phyloP scores from a whole-genome alignment of 306 rosid genomes.

The Rosa rugosa region DNA sequence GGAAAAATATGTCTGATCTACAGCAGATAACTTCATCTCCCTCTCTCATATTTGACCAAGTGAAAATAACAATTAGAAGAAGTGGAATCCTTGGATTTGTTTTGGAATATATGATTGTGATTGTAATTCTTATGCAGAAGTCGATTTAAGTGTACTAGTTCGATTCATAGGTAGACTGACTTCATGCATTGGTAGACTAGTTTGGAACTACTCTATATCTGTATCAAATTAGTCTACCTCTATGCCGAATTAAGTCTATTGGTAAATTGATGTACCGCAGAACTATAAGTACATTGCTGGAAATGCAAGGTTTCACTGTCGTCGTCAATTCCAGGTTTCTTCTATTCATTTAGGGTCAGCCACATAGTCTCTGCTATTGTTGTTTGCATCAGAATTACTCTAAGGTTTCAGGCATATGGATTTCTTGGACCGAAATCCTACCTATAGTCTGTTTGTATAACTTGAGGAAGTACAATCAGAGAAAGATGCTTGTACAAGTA shows the following conservation, averaged over 20 bases:
- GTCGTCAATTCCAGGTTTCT: neutral
- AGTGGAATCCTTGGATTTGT: neutral
- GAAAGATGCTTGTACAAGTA: neutral
- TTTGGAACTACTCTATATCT: too few relatives aligned
- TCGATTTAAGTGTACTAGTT: neutral
- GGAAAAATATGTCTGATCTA: neutral
- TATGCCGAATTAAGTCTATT: neutral
- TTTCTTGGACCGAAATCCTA: neutral
- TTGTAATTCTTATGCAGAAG: neutral
- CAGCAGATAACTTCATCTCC: neutral
- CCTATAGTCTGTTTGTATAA: neutral
- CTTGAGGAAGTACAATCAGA: neutral
- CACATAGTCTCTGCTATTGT: neutral
- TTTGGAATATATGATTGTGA: neutral
- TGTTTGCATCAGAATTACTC: neutral
- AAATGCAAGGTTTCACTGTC: neutral
- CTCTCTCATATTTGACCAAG: neutral
- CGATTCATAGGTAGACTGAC: too few relatives aligned
- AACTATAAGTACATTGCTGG: neutral
- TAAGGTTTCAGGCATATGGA: neutral
- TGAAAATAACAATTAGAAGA: neutral
- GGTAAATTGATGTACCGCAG: neutral
- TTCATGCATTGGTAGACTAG: too few relatives aligned
- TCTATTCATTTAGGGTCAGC: neutral
- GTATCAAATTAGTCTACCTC: too few relatives aligned